These are phyloP conservation scores for Marasmius fiardii DNA, from an alignment of 1,284 basidiomycete genomes.

Conservation along the genomic window DNA sequence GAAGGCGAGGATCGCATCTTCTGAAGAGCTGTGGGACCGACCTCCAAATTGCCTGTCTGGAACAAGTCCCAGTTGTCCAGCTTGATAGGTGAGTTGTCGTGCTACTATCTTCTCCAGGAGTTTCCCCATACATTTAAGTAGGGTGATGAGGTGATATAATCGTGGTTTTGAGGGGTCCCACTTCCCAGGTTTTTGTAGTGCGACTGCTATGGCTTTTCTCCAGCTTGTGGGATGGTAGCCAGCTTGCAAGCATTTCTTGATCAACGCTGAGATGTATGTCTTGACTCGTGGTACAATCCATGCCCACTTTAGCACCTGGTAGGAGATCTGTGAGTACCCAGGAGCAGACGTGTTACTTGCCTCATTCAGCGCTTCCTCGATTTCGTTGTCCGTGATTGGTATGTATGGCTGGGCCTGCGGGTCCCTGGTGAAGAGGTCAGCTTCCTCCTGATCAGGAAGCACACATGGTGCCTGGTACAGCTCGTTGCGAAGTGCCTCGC, in stretches of 20 bases:
- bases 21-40: too few species aligned
- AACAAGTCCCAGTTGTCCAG: too few species aligned
- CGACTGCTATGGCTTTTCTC: slow-evolving; percentile 19
- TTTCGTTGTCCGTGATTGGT: slow-evolving; percentile 16
- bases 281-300: neutral
- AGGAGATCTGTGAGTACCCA: slow-evolving; percentile 15
- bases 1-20: too few species aligned
- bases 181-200: slow-evolving; percentile 22
- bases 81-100: slow-evolving; percentile 16
- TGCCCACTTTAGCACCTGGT: slow-evolving; percentile 17
- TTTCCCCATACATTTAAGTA: slow-evolving; percentile 26
- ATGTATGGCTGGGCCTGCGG: slow-evolving; percentile 11
- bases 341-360: slow-evolving; percentile 14
- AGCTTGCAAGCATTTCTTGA: slow-evolving; percentile 12
- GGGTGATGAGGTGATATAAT: slow-evolving; percentile 23
- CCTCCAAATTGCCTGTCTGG: too few species aligned
- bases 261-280: slow-evolving; percentile 7
- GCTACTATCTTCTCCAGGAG: slow-evolving; percentile 23
- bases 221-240: slow-evolving; percentile 20
- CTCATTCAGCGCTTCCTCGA: slow-evolving; percentile 13
- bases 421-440: slow-evolving; percentile 12
- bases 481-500: slow-evolving; percentile 19
- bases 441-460: slow-evolving; percentile 8
- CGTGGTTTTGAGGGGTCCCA: slow-evolving; percentile 24
- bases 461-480: slow-evolving; percentile 21